Conservation (phyloP, 306 rosid species). For the Benincasa hispida region DNA sequence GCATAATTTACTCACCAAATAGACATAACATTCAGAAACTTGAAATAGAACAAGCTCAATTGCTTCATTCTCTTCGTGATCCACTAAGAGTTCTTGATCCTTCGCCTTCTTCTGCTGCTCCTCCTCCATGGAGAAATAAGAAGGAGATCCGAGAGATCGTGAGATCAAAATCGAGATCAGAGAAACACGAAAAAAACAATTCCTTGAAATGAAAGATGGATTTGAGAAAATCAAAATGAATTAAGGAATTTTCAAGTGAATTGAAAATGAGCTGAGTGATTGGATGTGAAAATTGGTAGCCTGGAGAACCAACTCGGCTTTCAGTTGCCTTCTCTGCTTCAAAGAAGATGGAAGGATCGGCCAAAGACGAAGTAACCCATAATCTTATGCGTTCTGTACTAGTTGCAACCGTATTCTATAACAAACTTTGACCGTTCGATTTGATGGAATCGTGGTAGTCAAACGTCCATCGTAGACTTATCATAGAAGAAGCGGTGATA, state of each 20-base stretch:
- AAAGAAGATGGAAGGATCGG: neutral
- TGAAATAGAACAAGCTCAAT: slow-evolving; percentile 83
- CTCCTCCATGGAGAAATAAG: slow-evolving; percentile 43
- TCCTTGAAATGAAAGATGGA: neutral
- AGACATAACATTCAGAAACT: slow-evolving; percentile 88
- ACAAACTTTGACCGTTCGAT: neutral
- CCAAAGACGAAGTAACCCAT: neutral
- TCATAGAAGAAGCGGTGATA: neutral
- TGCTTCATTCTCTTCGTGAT: slow-evolving; percentile 47
- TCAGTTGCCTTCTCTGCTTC: slow-evolving; percentile 6
- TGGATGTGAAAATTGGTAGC: neutral
- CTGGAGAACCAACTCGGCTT: neutral
- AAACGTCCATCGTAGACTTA: neutral
- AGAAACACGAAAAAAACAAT: neutral
- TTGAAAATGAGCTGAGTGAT: neutral
- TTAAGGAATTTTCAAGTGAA: neutral
- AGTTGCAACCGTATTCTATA: neutral
- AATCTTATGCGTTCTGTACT: neutral
- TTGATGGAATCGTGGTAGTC: neutral
- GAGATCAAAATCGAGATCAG: slow-evolving; percentile 12
- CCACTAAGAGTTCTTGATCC: slow-evolving; percentile 28
- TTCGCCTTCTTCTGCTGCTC: slow-evolving; percentile 28
- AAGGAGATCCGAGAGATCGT: slow-evolving; percentile 9
- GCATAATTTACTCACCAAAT: slow-evolving; percentile 41
- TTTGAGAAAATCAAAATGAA: neutral